Percentiles rank a stretch among this genome's conserved stretches.
Conservation (phyloP, 129 eudicot genomes). For the Flaveria brownii region DNA sequence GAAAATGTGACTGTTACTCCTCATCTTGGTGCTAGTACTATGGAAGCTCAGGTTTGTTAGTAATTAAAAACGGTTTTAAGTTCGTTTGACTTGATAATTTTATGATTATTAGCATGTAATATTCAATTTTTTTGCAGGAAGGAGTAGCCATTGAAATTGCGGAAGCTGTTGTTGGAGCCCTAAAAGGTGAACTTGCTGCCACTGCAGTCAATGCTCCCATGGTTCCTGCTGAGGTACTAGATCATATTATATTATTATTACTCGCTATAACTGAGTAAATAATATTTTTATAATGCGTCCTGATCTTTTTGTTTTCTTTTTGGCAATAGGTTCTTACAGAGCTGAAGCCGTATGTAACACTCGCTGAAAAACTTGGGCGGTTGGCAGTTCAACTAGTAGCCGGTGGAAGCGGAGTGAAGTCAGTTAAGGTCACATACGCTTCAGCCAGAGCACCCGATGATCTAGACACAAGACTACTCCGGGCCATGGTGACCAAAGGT, state of each 20-base stretch:
- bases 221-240: conserved; percentile 97
- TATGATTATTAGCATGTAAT: background rate
- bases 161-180: conserved; percentile 98
- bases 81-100: background rate
- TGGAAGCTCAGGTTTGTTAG: conserved; percentile 92
- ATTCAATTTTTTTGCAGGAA: conserved; percentile 54
- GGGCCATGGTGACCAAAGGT: conserved; percentile 98
- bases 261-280: background rate
- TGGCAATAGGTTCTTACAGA: conserved; percentile 71
- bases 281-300: background rate
- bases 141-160: conserved; percentile 99
- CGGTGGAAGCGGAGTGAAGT: conserved; percentile 95
- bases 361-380: conserved; percentile 92
- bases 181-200: conserved; percentile 94
- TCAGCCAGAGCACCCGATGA: conserved; percentile 98
- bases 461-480: conserved; percentile 91
- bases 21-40: conserved; percentile 99
- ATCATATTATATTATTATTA: background rate
- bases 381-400: conserved; percentile 90
- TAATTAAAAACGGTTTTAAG: background rate
- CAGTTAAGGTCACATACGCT: conserved; percentile 74
- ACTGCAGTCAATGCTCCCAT: conserved; percentile 99
- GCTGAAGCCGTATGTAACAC: conserved; percentile 78
- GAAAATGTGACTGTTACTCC: conserved; percentile 93
- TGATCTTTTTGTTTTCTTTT: background rate